These are phyloP conservation scores for Mycena rebaudengoi DNA, from an alignment of 768 basidiomycete species.

Conservation along the genomic window DNA sequence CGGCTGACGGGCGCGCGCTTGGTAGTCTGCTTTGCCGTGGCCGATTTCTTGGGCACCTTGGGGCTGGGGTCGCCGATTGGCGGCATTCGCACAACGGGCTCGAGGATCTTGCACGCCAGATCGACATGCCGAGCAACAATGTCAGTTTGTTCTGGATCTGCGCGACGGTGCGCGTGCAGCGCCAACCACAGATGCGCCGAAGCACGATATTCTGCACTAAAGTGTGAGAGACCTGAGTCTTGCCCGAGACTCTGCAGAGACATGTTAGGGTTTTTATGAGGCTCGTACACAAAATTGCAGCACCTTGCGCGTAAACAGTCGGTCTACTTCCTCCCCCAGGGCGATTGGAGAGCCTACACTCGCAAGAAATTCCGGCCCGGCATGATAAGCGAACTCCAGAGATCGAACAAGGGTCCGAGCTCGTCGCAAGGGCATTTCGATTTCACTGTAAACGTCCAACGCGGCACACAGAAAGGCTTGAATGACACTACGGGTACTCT, in stretches of 20 bases:
- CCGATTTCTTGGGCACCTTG: slow-evolving; percentile 30
- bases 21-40: slow-evolving; percentile 35
- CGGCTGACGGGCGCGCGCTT: slow-evolving; percentile 26
- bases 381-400: slow-evolving; percentile 62
- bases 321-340: slow-evolving; percentile 52
- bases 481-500: slow-evolving; percentile 54
- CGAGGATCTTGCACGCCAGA: slow-evolving; percentile 60
- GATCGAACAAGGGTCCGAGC: slow-evolving; percentile 63
- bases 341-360: slow-evolving; percentile 41
- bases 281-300: slow-evolving; percentile 19
- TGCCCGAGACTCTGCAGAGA: slow-evolving; percentile 40
- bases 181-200: slow-evolving; percentile 73
- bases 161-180: slow-evolving; percentile 71
- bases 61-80: slow-evolving; percentile 15
- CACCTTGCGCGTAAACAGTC: slow-evolving; percentile 53
- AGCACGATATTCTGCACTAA: slow-evolving; percentile 58
- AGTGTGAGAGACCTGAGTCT: slow-evolving; percentile 44
- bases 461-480: slow-evolving; percentile 56
- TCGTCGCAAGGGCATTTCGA: slow-evolving; percentile 63
- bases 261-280: neutral
- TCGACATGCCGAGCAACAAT: slow-evolving; percentile 62
- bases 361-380: slow-evolving; percentile 30
- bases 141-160: slow-evolving; percentile 50
- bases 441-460: slow-evolving; percentile 55
- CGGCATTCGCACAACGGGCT: slow-evolving; percentile 38